phyloP scores from a whole-genome alignment of 129 eudicot species.

The Ambrosia artemisiifolia region DNA sequence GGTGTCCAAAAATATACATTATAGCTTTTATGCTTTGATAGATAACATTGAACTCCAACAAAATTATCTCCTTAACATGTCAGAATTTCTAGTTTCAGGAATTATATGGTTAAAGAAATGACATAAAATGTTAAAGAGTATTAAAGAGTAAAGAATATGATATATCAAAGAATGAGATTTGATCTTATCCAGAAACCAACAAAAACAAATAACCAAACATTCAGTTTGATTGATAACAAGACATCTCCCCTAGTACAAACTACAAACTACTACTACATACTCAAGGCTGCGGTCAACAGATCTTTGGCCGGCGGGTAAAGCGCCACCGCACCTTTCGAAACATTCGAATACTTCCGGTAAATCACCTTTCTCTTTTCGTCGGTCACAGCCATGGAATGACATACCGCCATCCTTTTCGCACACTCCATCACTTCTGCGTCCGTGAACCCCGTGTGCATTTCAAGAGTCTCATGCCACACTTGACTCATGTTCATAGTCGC shows the following conservation, averaged over 20 bases:
- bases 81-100: no score
- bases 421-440: constrained; percentile 68
- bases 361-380: constrained; percentile 59
- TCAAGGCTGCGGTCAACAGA: constrained; percentile 41
- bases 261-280: background rate
- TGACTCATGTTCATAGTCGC: constrained; percentile 48
- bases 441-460: constrained; percentile 63
- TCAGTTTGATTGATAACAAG: no score
- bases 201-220: no score
- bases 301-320: constrained; percentile 55
- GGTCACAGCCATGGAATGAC: constrained; percentile 47
- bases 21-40: no score
- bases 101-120: no score
- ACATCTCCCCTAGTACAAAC: no score
- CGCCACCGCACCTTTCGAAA: constrained; percentile 55
- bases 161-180: no score
- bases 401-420: constrained; percentile 51
- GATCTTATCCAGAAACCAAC: background rate
- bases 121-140: no score
- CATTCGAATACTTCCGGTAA: constrained; percentile 47
- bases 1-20: no score
- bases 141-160: no score
- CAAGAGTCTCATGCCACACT: constrained; percentile 69
- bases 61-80: no score
- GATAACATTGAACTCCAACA: no score